Base-by-base conservation (phyloP, 352 stramenopile genomes). In the Pythium dissotocum region DNA sequence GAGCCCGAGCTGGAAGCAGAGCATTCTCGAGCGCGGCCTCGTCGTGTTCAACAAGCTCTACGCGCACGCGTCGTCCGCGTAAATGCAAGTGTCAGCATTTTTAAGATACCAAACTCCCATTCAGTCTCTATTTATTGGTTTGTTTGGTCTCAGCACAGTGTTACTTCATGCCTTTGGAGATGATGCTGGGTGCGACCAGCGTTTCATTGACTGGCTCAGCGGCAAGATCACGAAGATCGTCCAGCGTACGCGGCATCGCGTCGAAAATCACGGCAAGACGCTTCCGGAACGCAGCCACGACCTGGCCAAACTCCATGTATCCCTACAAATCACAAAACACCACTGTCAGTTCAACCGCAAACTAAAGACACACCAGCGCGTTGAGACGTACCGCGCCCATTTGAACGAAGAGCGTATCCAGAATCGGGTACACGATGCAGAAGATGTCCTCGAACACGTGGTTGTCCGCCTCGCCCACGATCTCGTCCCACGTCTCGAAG, bases 281-380 rank as follows among this genome's bases (percentile, higher is more conserved):
- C 16, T 74, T 73, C 24, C 85, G 84, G 61, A 94, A 94, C 5
- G 86, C 81, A 1, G 72, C 68, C 7, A 88, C 78, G 12, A 95
- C 88, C 64, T 95, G 86, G 1, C 88, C 88, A 77, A 95, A 95
- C 66, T 95, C 88, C 88, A 95, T 95, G 67, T 95, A 95, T 26
- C 88, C 88, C 87, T 95, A 63, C 30, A 44, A 40, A 16, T 73
- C 12, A 64, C 63, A 58, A 71, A 63, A 5, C 70, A 21, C 49
- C 18, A 61, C 6, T 35, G 61, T 32, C 30, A 30, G 18, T 8
- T 56, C 44, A 46, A 36, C 13, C 12, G 26, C 35, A 30, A 14
- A 44, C 2, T 48, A 0, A 6, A n/a, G 18, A 38, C 38, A 16
- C 24, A 38, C 26, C 28, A 44, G 12, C 53, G 52, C 51, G 6